Evolutionary conservation across 495 filamentous ascomycete species (phyloP).

Genomic region (Neurospora discreta): DNA sequence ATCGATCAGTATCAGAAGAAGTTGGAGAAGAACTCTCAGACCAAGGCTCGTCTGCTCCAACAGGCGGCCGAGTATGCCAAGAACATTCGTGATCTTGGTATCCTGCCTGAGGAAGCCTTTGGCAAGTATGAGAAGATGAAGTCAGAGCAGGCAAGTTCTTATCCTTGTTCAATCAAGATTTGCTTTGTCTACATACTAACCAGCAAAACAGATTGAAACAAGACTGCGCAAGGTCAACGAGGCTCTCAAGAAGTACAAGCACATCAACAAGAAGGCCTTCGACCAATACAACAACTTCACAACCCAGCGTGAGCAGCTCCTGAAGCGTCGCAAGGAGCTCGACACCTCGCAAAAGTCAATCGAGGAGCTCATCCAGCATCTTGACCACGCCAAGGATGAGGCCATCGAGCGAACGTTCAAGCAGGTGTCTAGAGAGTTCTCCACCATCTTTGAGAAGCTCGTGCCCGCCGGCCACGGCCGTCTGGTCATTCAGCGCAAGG

Average conservation of each 20-base stretch:
- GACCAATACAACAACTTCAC: conserved; percentile 98
- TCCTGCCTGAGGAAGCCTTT: conserved; percentile 89
- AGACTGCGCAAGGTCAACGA: conserved; percentile 90
- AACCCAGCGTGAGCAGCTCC: conserved; percentile 72
- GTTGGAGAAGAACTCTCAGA: conserved; percentile 85
- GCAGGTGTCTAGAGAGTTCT: conserved; percentile 88
- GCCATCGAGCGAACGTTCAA: conserved; percentile 97
- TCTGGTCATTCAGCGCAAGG: conserved; percentile 85
- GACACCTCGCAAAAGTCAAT: conserved; percentile 75
- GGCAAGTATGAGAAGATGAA: conserved; percentile 76
- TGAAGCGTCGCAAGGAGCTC: conserved; percentile 71
- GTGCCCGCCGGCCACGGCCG: conserved; percentile 88
- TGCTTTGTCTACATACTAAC: conserved; percentile 10
- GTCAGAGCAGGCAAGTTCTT: conserved; percentile 50
- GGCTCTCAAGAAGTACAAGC: conserved; percentile 85
- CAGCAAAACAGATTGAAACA: conserved; percentile 50
- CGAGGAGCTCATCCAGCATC: conserved; percentile 77
- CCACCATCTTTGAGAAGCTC: conserved; percentile 83
- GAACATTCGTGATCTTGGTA: conserved; percentile 87
- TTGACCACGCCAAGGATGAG: conserved; percentile 92
- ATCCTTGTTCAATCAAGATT: too few species aligned
- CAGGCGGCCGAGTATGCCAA: conserved; percentile 68
- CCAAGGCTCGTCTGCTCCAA: conserved; percentile 64
- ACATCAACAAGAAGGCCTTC: conserved; percentile 99
- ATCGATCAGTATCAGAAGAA: conserved; percentile 84